A percentile compares a stretch with the other conserved stretches of the same genome.
Conservation (phyloP, 139 green algal species). For the Chlamydomonas urium region DNA sequence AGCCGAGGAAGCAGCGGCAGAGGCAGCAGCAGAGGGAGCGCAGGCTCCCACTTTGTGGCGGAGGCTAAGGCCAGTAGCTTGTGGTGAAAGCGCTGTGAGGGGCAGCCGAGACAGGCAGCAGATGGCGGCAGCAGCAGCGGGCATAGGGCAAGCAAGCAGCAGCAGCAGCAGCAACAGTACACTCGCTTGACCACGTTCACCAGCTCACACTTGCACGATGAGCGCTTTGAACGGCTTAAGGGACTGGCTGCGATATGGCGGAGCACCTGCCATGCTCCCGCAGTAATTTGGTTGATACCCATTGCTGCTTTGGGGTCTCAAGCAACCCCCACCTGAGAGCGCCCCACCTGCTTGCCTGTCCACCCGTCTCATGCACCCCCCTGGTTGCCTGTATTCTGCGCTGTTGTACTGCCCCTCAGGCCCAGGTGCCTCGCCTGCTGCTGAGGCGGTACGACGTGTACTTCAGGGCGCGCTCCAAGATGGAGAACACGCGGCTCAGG, state of each 20-base stretch:
- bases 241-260: background rate
- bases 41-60: background rate
- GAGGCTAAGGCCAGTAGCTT: background rate
- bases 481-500: slow-evolving; percentile 52
- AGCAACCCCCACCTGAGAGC: background rate
- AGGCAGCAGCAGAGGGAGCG: background rate
- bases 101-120: background rate
- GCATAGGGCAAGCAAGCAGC: background rate
- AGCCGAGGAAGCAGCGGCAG: too few relatives aligned
- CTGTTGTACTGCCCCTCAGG: too few relatives aligned
- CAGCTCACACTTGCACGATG: too few relatives aligned
- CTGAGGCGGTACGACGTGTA: slow-evolving; percentile 85
- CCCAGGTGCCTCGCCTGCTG: slow-evolving; percentile 70
- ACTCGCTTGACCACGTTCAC: too few relatives aligned
- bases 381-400: background rate
- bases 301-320: background rate
- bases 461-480: slow-evolving; percentile 48
- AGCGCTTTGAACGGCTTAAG: background rate
- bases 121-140: background rate
- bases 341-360: background rate
- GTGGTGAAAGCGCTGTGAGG: background rate
- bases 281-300: too few relatives aligned
- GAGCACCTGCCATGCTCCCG: too few relatives aligned
- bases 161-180: too few relatives aligned
- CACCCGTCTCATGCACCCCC: background rate